Evolutionary conservation across 768 basidiomycete species (phyloP), one percentile per base, ranked within the genome.

Genomic region (Trametes cingulata): DNA sequence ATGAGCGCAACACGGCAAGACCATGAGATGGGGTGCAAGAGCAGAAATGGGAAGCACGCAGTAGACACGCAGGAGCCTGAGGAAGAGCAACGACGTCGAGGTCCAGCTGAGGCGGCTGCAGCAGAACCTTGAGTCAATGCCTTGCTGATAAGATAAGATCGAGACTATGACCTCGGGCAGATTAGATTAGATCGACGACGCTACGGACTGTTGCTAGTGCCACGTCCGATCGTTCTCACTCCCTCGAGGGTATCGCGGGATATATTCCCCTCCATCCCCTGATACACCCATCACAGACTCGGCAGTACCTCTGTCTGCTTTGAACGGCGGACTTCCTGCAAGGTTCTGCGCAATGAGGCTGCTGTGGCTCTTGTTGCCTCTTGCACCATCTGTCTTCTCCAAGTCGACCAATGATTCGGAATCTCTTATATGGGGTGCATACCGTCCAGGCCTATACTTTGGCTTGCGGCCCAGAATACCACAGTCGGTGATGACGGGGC

Each of bases 361-460:
- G 48, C 52, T 74, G 39, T 79, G 77, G 78, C 69, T 82, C 35
- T 63, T 80, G 61, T 71, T 85, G 53, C 72, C 80, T 50, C 66
- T 83, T 19, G 72, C 72, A n/a, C 74, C 75, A 42, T 65, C 71
- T 3, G 78, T 73, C 13, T 61, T 78, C 17, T 74, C 80, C 2
- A 67, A 73, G 8, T 61, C 74, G 17, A 66, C 67, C n/a, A 84
- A 87, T 66, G 77, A 78, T 64, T 81, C 85, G 13, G 74, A 74
- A 24, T 74, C 79, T 2, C 69, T 90, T 27, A 71, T 91, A 72
- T 95, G 92, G 92, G 93, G 93, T 1, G 78, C 90, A 0, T 97
- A 94, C 74, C 79, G 95, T 41, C 93, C 95, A 0, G 92, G 93
- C 68, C 81, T 97, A n/a, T 98, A 98, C 76, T 96, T 97, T 74